Evolutionary conservation across 306 rosid genomes (phyloP).

Genomic region (Mucuna pruriens): DNA sequence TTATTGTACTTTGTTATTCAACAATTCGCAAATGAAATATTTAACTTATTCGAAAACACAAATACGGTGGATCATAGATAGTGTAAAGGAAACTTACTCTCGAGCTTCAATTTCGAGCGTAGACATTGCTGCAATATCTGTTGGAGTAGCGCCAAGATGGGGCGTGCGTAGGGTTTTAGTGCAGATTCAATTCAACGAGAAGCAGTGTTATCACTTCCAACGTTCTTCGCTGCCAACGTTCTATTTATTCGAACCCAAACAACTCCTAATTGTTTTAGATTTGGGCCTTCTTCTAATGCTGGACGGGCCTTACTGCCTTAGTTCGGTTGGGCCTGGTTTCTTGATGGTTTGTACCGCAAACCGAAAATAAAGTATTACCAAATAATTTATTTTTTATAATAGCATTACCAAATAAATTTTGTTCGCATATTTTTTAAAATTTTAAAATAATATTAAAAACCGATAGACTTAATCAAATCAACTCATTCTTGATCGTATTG

Average conservation of each 20-base stretch:
- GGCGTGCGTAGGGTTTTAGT: background rate
- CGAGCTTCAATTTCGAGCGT: slow-evolving; percentile 98
- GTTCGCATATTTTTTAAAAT: no score
- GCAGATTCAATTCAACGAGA: slow-evolving; percentile 14
- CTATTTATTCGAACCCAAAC: background rate
- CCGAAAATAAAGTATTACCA: no score
- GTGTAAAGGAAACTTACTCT: slow-evolving; percentile 59
- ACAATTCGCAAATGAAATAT: background rate
- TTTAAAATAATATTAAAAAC: no score
- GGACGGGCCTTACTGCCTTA: background rate
- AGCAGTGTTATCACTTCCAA: background rate
- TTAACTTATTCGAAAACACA: background rate
- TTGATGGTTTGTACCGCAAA: no score
- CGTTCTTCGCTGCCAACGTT: background rate
- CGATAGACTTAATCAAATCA: no score
- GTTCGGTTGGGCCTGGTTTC: background rate
- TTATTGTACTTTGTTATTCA: no score
- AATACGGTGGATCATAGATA: background rate
- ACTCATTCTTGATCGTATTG: no score
- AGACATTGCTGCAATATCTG: slow-evolving; percentile 55
- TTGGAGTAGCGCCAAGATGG: background rate
- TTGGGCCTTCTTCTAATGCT: background rate
- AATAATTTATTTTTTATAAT: no score
- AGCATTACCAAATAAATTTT: no score
- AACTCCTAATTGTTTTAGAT: no score